phyloP scores from a whole-genome alignment of 495 filamentous ascomycete species.

The Aspergillus campestris region DNA sequence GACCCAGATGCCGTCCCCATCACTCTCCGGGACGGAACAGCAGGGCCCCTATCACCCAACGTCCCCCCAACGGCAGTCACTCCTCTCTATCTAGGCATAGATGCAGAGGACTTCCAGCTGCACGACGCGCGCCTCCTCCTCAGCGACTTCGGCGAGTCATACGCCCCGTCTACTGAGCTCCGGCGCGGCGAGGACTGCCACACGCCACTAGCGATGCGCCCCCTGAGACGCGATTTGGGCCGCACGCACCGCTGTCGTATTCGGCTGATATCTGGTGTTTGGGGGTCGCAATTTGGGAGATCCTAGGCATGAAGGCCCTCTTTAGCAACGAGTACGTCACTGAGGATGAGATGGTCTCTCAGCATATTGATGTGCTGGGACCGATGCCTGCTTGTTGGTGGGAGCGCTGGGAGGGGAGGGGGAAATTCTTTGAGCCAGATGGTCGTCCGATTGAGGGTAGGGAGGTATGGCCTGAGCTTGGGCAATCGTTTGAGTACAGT shows the following conservation, averaged over 20 bases:
- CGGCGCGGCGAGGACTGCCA: conserved; percentile 20
- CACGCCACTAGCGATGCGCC: conserved; percentile 17
- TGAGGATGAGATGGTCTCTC: conserved; percentile 17
- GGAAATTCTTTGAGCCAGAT: conserved; percentile 15
- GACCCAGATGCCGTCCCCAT: conserved; percentile 13
- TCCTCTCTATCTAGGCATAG: conserved; percentile 22
- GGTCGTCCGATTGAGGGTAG: conserved; percentile 10
- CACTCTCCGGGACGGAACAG: conserved; percentile 7
- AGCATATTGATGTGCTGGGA: conserved; percentile 24
- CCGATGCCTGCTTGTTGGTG: conserved; percentile 20
- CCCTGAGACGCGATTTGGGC: conserved; percentile 25
- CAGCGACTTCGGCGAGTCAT: conserved; percentile 23
- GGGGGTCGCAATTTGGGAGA: conserved; percentile 23
- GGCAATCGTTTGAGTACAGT: conserved; percentile 17
- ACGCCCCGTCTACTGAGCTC: conserved; percentile 8
- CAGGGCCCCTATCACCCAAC: conserved; percentile 12
- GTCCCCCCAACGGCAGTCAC: conserved; percentile 19
- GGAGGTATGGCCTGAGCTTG: conserved; percentile 14
- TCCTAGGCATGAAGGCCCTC: conserved; percentile 20
- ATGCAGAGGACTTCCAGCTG: conserved; percentile 15
- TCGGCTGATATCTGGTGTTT: conserved; percentile 27
- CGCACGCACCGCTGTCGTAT: conserved; percentile 16
- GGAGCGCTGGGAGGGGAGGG: conserved; percentile 16
- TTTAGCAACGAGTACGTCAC: conserved; percentile 17
- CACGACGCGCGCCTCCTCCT: conserved; percentile 17